Conservation (phyloP, 305 asterid species). For the Solanum hybrid region DNA sequence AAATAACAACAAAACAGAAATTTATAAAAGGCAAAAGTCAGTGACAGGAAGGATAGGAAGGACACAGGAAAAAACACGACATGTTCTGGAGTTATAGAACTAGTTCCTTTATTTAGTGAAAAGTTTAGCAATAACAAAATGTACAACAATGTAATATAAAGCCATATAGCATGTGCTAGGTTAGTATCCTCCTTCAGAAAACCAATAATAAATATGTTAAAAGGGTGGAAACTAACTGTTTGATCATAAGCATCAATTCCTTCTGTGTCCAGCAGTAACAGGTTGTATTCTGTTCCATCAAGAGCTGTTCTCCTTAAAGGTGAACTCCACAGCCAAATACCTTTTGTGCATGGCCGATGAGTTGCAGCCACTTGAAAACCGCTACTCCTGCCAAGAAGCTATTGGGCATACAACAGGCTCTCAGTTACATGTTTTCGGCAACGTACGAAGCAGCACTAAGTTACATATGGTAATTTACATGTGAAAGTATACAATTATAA, state of each 20-base stretch:
- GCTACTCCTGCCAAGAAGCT: constrained; percentile 98
- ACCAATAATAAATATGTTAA: background rate
- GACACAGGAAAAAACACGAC: background rate
- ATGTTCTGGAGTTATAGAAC: background rate
- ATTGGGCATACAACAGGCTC: constrained; percentile 8
- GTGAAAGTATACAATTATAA: background rate
- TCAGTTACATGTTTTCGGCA: background rate
- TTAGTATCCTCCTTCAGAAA: background rate
- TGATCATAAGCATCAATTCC: constrained; percentile 98
- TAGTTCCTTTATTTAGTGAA: background rate
- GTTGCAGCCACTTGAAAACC: constrained; percentile 97
- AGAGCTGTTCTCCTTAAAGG: constrained; percentile 81
- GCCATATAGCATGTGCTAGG: background rate
- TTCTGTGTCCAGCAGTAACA: constrained; percentile 80
- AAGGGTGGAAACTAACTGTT: constrained; percentile 44
- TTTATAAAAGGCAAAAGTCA: background rate
- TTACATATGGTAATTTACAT: background rate
- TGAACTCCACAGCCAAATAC: constrained; percentile 97
- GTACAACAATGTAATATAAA: background rate
- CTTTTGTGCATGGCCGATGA: constrained; percentile 94
- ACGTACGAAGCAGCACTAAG: background rate
- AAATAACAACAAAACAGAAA: constrained; percentile 5
- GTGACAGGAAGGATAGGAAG: background rate
- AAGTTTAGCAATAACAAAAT: background rate
- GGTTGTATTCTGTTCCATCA: constrained; percentile 89